A percentile compares a stretch with the other conserved stretches of the same genome.
phyloP scores from a whole-genome alignment of 2,329 filamentous ascomycete species.

The Plectosphaerella plurivora region DNA sequence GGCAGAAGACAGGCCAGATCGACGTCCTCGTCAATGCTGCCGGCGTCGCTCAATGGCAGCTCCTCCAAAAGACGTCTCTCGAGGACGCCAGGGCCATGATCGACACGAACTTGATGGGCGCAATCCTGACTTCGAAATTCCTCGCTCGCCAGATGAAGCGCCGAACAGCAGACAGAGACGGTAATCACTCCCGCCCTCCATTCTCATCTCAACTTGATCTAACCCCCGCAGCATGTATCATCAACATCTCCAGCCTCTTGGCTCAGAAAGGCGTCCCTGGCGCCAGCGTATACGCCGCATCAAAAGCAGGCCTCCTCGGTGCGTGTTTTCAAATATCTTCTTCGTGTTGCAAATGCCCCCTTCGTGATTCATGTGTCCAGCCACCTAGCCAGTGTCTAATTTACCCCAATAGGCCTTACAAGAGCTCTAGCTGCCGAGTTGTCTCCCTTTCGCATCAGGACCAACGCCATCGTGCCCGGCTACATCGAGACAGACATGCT shows the following conservation, averaged over 20 bases:
- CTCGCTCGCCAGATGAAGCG: conserved; percentile 44
- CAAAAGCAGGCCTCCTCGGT: conserved; percentile 76
- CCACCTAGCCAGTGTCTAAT: neutral
- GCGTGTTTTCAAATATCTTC: conserved; percentile 17
- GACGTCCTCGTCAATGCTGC: conserved; percentile 76
- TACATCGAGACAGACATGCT: conserved; percentile 84
- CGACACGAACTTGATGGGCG: conserved; percentile 64
- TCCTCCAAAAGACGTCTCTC: conserved; percentile 53
- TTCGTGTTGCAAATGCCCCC: neutral
- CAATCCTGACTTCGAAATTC: conserved; percentile 57
- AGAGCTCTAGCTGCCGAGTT: conserved; percentile 62
- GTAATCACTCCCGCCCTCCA: conserved; percentile 10
- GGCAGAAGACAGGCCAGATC: conserved; percentile 17
- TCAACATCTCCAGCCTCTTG: conserved; percentile 77
- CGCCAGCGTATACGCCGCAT: conserved; percentile 69
- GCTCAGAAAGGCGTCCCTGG: conserved; percentile 66
- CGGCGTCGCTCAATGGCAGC: conserved; percentile 61
- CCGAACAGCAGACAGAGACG: conserved; percentile 13
- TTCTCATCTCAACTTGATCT: neutral
- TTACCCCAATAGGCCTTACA: conserved; percentile 53
- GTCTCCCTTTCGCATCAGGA: conserved; percentile 58
- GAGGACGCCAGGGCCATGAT: conserved; percentile 54
- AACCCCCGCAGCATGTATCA: conserved; percentile 54
- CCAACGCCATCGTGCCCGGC: conserved; percentile 78
- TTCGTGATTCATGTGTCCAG: neutral